Conservation (phyloP, 768 basidiomycete genomes). For the Clitopilus passeckerianus region DNA sequence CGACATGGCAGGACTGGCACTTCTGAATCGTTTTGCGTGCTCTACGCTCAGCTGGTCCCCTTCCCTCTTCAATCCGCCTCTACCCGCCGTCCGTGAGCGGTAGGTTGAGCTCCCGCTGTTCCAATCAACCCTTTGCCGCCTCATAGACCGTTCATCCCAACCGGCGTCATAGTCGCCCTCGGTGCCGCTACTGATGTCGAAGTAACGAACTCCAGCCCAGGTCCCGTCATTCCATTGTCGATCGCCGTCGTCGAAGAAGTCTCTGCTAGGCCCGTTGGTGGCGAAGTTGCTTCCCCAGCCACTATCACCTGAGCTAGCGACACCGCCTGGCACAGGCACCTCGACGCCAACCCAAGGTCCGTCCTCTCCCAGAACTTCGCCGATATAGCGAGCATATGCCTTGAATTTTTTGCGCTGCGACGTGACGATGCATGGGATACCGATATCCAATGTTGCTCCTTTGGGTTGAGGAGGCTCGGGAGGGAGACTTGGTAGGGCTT, state of each 20-base stretch:
- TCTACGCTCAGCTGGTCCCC: conserved; percentile 45
- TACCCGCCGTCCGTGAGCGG: not conserved
- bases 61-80: conserved; percentile 27
- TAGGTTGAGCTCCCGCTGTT: conserved; percentile 24
- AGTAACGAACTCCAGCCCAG: conserved; percentile 79
- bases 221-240: conserved; percentile 85
- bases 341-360: conserved; percentile 93
- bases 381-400: conserved; percentile 85
- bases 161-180: conserved; percentile 63
- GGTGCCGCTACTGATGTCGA: conserved; percentile 56
- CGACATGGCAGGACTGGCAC: conserved; percentile 63
- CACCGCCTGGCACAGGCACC: conserved; percentile 64
- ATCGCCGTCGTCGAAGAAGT: conserved; percentile 33
- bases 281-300: not conserved
- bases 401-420: conserved; percentile 81
- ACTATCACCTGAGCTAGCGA: conserved; percentile 25
- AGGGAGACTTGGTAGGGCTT: conserved; percentile 12
- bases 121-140: conserved; percentile 40
- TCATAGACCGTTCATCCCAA: conserved; percentile 37
- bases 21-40: conserved; percentile 63
- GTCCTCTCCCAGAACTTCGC: conserved; percentile 73
- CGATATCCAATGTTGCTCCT: conserved; percentile 77
- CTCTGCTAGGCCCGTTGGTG: conserved; percentile 20
- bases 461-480: conserved; percentile 26
- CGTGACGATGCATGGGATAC: conserved; percentile 87